Evolutionary conservation across 2,329 filamentous ascomycete species (phyloP), one percentile per base, ranked within the genome.

Genomic region (Phaeosphaeriaceae sp.): DNA sequence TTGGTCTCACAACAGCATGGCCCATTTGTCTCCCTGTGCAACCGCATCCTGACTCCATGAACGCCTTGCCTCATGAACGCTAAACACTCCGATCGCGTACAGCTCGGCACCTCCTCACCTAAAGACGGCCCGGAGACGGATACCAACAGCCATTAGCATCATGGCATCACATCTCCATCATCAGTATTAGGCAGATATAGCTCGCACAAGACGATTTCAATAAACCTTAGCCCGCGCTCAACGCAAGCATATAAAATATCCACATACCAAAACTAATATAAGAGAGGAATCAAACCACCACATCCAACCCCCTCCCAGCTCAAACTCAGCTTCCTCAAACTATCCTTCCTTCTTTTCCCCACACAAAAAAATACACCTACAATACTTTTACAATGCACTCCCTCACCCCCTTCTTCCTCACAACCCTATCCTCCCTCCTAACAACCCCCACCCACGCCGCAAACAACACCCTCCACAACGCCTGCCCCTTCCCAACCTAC

Each of bases 401-500:
- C 42, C 37, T 52, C n/a, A 42, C 45, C 21, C 29, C 62, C 28
- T 15, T 62, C 28, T 15, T 64, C 53, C 26, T 50, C 28, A 26
- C 48, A 37, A 26, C 65, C 33, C 50, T 50, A n/a, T n/a, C n/a
- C n/a, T n/a, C n/a, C 30, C 45, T 66, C 34, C 38, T 48, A 6
- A 39, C 51, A 36, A 41, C 45, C 45, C 51, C 50, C 6, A 33
- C 61, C 30, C 41, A 58, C 23, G 53, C 58, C 21, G 55, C 52
- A 29, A 42, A 45, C 7, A 42, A 61, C 39, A 40, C 44, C 13
- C 45, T 70, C 33, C 54, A 54, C 46, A 70, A 70, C 58, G 56
- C 66, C 35, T 69, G 67, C 46, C 20, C 46, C 47, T 56, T 51
- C 44, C 33, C 59, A 37, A 48, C 68, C 35, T 70, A 50, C 39